Percentiles rank a stretch among this genome's conserved stretches.
phyloP scores from a whole-genome alignment of 495 filamentous ascomycete genomes.

The Cudoniella acicularis region DNA sequence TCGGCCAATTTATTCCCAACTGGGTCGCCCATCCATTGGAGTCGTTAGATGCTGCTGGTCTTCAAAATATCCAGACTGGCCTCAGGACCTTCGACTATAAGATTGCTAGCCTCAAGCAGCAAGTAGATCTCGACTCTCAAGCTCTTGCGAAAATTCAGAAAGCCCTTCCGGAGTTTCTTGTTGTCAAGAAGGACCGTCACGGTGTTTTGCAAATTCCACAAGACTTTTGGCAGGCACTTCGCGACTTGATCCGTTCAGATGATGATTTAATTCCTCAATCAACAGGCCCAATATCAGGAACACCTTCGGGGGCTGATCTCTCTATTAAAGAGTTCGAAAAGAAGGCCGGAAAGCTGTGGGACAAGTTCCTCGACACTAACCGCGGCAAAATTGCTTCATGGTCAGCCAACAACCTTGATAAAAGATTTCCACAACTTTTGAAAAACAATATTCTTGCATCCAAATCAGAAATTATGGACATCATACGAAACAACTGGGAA shows the following conservation, averaged over 20 bases:
- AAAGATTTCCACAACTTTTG: conserved; percentile 9
- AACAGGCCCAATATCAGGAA: not conserved
- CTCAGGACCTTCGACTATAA: conserved; percentile 32
- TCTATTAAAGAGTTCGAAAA: conserved; percentile 2
- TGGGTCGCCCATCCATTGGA: conserved; percentile 13
- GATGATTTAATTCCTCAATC: not conserved
- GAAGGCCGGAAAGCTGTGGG: conserved; percentile 9
- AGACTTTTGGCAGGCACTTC: conserved; percentile 54
- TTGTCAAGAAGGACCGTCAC: conserved; percentile 34
- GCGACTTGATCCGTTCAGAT: conserved; percentile 21
- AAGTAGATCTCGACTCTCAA: conserved; percentile 21
- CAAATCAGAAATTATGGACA: conserved; percentile 16
- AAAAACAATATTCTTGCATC: conserved; percentile 13
- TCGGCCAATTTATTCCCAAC: conserved; percentile 24
- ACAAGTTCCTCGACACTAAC: conserved; percentile 13
- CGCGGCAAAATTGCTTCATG: conserved; percentile 4
- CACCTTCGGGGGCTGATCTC: not conserved
- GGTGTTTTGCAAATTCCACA: conserved; percentile 43
- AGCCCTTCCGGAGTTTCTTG: conserved; percentile 35
- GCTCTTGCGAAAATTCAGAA: conserved; percentile 26
- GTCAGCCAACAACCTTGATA: conserved; percentile 9
- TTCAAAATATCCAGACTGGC: conserved; percentile 29
- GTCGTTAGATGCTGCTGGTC: conserved; percentile 14
- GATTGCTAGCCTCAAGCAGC: conserved; percentile 16
- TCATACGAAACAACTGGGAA: conserved; percentile 19